Conservation (phyloP, 2,329 filamentous ascomycete genomes). For the Tolypocladium cylindrosporum region DNA sequence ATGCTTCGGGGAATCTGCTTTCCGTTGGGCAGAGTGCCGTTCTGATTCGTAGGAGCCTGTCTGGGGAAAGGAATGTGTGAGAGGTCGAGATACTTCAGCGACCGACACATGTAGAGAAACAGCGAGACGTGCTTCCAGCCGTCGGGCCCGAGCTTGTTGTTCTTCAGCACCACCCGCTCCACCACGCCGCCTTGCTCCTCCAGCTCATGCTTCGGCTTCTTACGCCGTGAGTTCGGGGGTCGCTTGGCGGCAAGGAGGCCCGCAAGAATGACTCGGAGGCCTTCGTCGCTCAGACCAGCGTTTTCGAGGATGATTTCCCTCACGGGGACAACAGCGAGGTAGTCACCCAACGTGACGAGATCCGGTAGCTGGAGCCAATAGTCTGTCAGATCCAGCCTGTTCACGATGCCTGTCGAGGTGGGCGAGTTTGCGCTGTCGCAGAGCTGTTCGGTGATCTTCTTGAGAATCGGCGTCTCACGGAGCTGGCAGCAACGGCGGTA, state of each 20-base stretch:
- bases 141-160: constrained; percentile 79
- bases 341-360: constrained; percentile 81
- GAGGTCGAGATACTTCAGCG: constrained; percentile 76
- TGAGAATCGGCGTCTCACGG: constrained; percentile 83
- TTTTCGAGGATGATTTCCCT: constrained; percentile 80
- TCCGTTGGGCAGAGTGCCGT: constrained; percentile 20
- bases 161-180: constrained; percentile 79
- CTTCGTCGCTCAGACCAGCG: constrained; percentile 78
- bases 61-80: constrained; percentile 73
- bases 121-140: constrained; percentile 88
- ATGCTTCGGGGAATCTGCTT: constrained; percentile 22
- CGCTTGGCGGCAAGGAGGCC: constrained; percentile 73
- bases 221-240: constrained; percentile 41
- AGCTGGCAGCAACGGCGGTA: constrained; percentile 92
- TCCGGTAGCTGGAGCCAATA: constrained; percentile 79
- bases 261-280: constrained; percentile 74
- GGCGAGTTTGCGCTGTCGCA: constrained; percentile 57
- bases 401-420: constrained; percentile 62
- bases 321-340: constrained; percentile 85
- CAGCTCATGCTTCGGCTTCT: constrained; percentile 31
- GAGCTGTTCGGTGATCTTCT: constrained; percentile 85
- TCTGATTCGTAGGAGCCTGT: constrained; percentile 19
- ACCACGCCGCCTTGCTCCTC: constrained; percentile 59
- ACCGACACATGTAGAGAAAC: constrained; percentile 83
- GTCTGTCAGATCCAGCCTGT: constrained; percentile 72